phyloP scores from a whole-genome alignment of 164 flowering plant species.

The Piper betle region DNA sequence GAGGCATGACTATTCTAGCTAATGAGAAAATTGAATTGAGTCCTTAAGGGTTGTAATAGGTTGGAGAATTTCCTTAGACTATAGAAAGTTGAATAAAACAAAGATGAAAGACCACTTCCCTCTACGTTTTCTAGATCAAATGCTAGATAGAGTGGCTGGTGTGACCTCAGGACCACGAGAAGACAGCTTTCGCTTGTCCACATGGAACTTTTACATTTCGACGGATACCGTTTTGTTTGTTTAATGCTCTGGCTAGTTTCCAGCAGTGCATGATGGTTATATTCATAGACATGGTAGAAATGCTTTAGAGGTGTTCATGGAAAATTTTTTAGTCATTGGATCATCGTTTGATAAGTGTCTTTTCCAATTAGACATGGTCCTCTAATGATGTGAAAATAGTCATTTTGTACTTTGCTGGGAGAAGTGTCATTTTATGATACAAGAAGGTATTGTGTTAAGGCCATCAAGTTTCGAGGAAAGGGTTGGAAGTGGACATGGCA shows the following conservation, averaged over 20 bases:
- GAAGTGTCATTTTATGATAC: too few relatives aligned
- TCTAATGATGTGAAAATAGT: too few relatives aligned
- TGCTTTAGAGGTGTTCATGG: constrained; percentile 3
- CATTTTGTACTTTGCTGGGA: too few relatives aligned
- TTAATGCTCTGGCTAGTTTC: constrained; percentile 5
- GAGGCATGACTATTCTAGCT: background rate
- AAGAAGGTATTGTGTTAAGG: background rate
- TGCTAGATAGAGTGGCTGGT: background rate
- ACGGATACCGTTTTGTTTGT: constrained; percentile 5
- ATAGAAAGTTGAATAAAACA: background rate
- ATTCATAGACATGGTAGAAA: background rate
- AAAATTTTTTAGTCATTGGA: constrained; percentile 1
- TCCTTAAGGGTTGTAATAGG: background rate
- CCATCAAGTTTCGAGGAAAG: too few relatives aligned
- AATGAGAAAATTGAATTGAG: background rate
- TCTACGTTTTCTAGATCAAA: background rate
- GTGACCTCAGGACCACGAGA: background rate
- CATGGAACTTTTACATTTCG: background rate
- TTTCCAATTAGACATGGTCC: too few relatives aligned
- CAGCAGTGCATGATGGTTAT: constrained; percentile 3
- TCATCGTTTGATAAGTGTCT: too few relatives aligned
- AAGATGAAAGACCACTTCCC: background rate
- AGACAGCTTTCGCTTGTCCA: too few relatives aligned
- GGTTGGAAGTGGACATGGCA: background rate
- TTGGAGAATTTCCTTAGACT: background rate